Percentiles rank a stretch among this genome's conserved stretches.
phyloP scores from a whole-genome alignment of 352 stramenopile species.

The Phytophthora hybrid region DNA sequence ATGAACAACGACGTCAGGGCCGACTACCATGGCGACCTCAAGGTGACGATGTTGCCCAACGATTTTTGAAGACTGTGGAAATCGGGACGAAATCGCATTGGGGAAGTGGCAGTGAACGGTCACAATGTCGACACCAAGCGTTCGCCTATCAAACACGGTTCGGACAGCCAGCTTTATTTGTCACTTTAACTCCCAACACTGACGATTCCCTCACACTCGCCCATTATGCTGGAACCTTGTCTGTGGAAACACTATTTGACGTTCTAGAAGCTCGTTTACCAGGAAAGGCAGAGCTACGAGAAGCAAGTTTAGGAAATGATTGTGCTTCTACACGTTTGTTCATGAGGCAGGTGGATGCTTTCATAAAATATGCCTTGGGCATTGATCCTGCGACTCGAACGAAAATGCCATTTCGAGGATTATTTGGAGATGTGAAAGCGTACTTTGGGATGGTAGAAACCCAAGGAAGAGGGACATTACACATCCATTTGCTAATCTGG shows the following conservation, averaged over 20 bases:
- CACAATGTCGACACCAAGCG: conserved; percentile 2
- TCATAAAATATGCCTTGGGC: conserved; percentile 4
- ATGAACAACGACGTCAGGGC: too few relatives aligned
- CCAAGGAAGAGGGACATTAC: conserved; percentile 10
- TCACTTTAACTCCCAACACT: conserved; percentile 15
- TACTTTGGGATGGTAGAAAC: conserved; percentile 14
- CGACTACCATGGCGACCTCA: too few relatives aligned
- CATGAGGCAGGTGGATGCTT: conserved; percentile 3
- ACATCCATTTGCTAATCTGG: conserved; percentile 12
- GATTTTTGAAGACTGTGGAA: conserved; percentile 15
- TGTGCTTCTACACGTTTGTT: conserved; percentile 4
- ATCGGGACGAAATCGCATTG: neutral
- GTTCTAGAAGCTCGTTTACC: neutral
- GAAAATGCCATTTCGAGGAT: neutral
- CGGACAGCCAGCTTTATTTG: conserved; percentile 12
- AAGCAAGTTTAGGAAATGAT: too few relatives aligned
- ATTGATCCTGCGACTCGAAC: neutral
- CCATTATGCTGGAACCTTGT: neutral
- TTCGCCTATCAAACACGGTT: conserved; percentile 16
- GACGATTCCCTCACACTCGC: neutral
- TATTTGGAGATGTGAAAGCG: conserved; percentile 5
- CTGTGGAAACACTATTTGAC: conserved; percentile 4
- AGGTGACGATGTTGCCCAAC: too few relatives aligned
- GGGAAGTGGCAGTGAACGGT: conserved; percentile 10
- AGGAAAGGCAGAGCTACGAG: neutral